Percentiles rank a stretch among this genome's conserved stretches.
Evolutionary conservation across 2,329 filamentous ascomycete species (phyloP).

Genomic region (Immersiporthe knoxdaviesiana): DNA sequence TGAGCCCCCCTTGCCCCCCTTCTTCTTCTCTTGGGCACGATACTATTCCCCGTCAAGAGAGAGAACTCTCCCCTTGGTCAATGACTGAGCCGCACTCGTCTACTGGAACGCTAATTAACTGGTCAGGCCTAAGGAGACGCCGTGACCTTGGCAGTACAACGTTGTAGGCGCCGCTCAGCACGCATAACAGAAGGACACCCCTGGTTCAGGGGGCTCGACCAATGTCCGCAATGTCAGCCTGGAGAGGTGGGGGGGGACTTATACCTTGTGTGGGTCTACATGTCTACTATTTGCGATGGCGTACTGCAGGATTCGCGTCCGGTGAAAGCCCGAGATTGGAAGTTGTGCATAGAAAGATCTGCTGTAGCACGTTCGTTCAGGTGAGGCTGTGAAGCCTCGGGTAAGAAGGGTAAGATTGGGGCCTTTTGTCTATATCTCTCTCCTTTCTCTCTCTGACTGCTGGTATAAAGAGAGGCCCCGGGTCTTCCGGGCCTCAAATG

Average conservation of each 20-base stretch:
- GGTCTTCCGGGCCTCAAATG: neutral
- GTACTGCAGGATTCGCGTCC: neutral
- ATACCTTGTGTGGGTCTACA: neutral
- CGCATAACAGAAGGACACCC: neutral
- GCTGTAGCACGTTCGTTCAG: neutral
- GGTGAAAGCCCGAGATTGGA: neutral
- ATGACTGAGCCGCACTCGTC: neutral
- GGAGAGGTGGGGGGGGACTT: neutral
- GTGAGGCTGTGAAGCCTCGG: neutral
- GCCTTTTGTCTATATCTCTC: neutral
- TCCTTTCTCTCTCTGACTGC: neutral
- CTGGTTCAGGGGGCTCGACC: neutral
- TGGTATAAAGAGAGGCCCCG: neutral
- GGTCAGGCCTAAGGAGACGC: neutral
- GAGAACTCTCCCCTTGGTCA: neutral
- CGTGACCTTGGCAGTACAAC: neutral
- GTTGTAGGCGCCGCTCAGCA: neutral
- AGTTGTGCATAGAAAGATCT: neutral
- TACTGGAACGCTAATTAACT: neutral
- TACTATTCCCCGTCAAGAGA: neutral
- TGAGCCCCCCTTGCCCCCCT: too few species aligned
- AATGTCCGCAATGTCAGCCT: neutral
- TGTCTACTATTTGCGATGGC: neutral
- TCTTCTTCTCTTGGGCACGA: neutral
- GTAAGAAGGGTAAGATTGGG: neutral